Percentiles rank a stretch among this genome's conserved stretches.
Evolutionary conservation across 371 early-diverging fungal genomes (phyloP).

Genomic region (Apophysomyces variabilis): DNA sequence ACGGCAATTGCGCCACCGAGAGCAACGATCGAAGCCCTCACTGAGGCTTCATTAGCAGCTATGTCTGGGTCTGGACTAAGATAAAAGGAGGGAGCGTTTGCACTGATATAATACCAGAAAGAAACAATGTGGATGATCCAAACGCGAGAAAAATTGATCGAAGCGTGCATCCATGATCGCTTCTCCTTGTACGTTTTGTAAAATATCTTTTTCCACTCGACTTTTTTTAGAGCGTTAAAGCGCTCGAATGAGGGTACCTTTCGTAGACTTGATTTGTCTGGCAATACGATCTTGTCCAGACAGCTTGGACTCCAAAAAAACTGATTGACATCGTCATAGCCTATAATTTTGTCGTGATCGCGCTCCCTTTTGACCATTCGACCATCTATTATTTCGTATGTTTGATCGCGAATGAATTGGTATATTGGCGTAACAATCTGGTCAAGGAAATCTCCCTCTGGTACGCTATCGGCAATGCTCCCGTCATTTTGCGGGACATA

Average conservation of each 20-base stretch:
- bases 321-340: conserved; percentile 92
- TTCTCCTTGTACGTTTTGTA: conserved; percentile 88
- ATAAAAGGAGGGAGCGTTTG: conserved; percentile 75
- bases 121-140: conserved; percentile 88
- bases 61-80: conserved; percentile 44
- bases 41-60: conserved; percentile 49
- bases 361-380: conserved; percentile 78
- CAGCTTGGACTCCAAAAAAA: conserved; percentile 82
- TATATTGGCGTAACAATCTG: conserved; percentile 80
- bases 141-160: conserved; percentile 85
- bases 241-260: conserved; percentile 69
- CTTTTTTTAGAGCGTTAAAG: conserved; percentile 64
- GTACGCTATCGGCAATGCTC: conserved; percentile 43
- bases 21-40: conserved; percentile 73
- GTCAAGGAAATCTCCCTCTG: conserved; percentile 75
- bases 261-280: conserved; percentile 61
- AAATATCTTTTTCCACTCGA: conserved; percentile 77
- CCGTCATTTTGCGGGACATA: conserved; percentile 26
- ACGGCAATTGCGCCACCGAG: conserved; percentile 79
- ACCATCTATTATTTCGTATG: conserved; percentile 73
- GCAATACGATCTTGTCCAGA: conserved; percentile 62
- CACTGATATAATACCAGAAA: conserved; percentile 85
- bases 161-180: conserved; percentile 83
- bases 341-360: conserved; percentile 81
- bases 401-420: conserved; percentile 77